Conservation (phyloP, 345 rosid species). For the Mangifera indica region DNA sequence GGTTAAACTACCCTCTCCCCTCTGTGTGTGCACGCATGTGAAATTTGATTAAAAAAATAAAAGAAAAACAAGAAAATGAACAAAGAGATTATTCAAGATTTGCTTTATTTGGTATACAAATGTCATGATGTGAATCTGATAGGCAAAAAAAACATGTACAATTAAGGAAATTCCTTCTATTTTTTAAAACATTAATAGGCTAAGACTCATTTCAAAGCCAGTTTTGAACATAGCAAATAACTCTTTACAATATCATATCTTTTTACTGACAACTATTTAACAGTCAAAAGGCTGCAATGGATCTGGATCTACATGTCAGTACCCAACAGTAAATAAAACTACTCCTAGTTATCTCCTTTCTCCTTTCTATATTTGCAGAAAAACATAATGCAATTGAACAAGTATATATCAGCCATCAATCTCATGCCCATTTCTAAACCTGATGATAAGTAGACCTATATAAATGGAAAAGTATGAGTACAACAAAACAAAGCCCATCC, state of each 20-base stretch:
- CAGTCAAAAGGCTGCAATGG: background rate
- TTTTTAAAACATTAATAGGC: background rate
- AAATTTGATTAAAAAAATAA: too few species aligned
- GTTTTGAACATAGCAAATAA: background rate
- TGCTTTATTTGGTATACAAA: background rate
- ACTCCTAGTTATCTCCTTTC: background rate
- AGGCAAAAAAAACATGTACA: too few species aligned
- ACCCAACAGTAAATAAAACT: background rate
- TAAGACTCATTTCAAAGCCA: too few species aligned
- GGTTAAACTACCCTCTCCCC: background rate
- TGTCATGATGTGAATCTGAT: background rate
- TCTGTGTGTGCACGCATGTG: too few species aligned
- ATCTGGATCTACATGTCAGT: background rate
- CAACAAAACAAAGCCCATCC: background rate
- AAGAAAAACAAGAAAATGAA: background rate
- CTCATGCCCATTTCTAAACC: background rate
- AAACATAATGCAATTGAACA: background rate
- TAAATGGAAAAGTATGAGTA: background rate
- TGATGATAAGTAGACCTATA: background rate
- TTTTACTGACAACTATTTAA: background rate
- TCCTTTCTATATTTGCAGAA: background rate
- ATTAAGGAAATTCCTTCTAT: background rate
- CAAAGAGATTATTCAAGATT: background rate
- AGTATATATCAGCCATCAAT: too few species aligned
- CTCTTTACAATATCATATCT: background rate